Percentiles rank a stretch among this genome's conserved stretches.
phyloP scores from a whole-genome alignment of 1,284 basidiomycete species.

The Melanopsichium pennsylvanicum region DNA sequence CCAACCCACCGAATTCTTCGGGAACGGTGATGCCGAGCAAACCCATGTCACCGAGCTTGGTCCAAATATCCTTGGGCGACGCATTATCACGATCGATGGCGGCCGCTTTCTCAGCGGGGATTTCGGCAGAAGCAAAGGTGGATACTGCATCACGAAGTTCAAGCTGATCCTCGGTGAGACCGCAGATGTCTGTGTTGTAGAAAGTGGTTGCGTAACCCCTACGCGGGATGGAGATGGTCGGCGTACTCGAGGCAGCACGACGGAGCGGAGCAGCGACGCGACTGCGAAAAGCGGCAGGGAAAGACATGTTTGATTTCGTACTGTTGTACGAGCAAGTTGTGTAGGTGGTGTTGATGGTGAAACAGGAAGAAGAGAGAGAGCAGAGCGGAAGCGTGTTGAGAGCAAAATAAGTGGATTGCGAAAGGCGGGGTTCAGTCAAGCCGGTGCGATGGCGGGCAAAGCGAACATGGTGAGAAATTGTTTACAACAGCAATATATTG shows the following conservation, averaged over 20 bases:
- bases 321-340: background rate
- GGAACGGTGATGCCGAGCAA: slow-evolving; percentile 57
- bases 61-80: slow-evolving; percentile 53
- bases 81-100: slow-evolving; percentile 50
- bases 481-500: too few relatives aligned
- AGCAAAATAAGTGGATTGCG: too few relatives aligned
- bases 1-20: slow-evolving; percentile 52
- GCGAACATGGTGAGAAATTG: too few relatives aligned
- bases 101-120: slow-evolving; percentile 35
- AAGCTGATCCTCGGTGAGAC: slow-evolving; percentile 42
- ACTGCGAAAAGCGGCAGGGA: slow-evolving; percentile 14
- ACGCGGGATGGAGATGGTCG: background rate
- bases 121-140: slow-evolving; percentile 37
- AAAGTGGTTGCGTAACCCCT: slow-evolving; percentile 19
- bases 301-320: slow-evolving; percentile 7
- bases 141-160: slow-evolving; percentile 52
- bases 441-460: too few relatives aligned
- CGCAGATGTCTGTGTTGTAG: slow-evolving; percentile 51
- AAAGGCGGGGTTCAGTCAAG: too few relatives aligned
- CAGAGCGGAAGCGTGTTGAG: too few relatives aligned
- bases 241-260: background rate
- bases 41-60: slow-evolving; percentile 58
- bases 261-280: slow-evolving; percentile 1
- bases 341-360: background rate
- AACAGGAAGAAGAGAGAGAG: background rate